Evolutionary conservation across 208 protist species (phyloP).

Genomic region (Leishmania major): DNA sequence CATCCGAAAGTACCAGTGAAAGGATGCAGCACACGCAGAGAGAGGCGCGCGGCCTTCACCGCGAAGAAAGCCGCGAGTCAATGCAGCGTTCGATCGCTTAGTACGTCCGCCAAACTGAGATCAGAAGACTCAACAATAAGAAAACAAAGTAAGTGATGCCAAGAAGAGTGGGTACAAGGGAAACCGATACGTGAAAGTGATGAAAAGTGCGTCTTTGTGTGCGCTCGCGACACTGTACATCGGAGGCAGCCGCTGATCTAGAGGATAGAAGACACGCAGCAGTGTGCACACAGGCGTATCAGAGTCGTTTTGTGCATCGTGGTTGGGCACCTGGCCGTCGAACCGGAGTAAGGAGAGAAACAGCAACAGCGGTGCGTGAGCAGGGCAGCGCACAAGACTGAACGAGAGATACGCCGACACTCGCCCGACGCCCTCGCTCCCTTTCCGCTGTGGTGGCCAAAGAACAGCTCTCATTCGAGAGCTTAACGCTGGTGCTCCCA

Average conservation of each 20-base stretch:
- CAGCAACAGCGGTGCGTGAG: background rate
- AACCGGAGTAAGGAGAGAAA: too few relatives aligned
- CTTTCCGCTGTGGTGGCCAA: background rate
- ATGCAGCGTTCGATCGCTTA: background rate
- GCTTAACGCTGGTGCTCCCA: background rate
- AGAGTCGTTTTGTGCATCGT: background rate
- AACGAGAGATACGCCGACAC: background rate
- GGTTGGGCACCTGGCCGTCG: background rate
- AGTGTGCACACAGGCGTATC: background rate
- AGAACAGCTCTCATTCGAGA: background rate
- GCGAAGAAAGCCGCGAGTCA: background rate
- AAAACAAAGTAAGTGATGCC: background rate
- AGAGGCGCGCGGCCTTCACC: background rate
- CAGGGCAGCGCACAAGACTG: background rate
- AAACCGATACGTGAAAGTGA: background rate
- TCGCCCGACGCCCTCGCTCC: background rate
- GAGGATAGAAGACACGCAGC: background rate
- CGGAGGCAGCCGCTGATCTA: background rate
- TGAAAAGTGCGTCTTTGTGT: too few relatives aligned
- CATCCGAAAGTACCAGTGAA: slow-evolving; percentile 24
- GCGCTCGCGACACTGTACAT: background rate
- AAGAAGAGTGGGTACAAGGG: background rate
- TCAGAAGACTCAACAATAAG: background rate
- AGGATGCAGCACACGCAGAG: background rate
- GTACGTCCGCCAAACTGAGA: background rate